Conservation (phyloP, 352 stramenopile genomes). For the Pythium phragmitis region DNA sequence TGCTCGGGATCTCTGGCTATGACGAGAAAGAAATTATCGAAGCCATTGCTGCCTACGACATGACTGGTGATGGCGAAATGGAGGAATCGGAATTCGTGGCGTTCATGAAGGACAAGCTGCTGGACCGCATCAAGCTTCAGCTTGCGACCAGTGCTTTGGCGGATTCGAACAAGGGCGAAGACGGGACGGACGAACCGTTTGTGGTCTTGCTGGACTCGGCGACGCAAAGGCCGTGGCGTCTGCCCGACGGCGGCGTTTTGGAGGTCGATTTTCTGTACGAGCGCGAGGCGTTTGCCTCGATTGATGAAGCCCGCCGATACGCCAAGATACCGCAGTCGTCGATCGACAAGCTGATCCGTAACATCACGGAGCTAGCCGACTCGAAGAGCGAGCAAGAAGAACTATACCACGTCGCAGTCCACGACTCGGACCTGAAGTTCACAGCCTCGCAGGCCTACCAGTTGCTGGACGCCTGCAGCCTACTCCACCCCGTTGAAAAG, state of each 20-base stretch:
- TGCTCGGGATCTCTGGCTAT: slow-evolving; percentile 60
- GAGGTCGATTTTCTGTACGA: slow-evolving; percentile 84
- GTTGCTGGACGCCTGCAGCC: slow-evolving; percentile 75
- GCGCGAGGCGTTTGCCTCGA: slow-evolving; percentile 60
- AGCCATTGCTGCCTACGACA: slow-evolving; percentile 69
- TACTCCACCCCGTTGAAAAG: slow-evolving; percentile 49
- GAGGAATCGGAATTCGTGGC: slow-evolving; percentile 82
- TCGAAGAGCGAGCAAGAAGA: slow-evolving; percentile 73
- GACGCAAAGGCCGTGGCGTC: slow-evolving; percentile 62
- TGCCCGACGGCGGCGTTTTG: slow-evolving; percentile 58
- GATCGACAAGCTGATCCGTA: slow-evolving; percentile 71
- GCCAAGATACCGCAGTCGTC: slow-evolving; percentile 65
- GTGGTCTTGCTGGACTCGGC: slow-evolving; percentile 45
- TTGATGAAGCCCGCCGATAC: slow-evolving; percentile 49
- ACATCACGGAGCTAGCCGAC: slow-evolving; percentile 50
- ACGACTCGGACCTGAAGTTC: slow-evolving; percentile 80
- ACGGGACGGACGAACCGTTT: neutral
- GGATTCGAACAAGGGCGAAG: neutral
- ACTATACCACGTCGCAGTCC: slow-evolving; percentile 71
- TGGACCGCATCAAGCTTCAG: slow-evolving; percentile 60
- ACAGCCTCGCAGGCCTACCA: slow-evolving; percentile 76
- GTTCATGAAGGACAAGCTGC: slow-evolving; percentile 69
- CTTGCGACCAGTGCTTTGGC: slow-evolving; percentile 8
- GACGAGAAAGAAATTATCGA: slow-evolving; percentile 61
- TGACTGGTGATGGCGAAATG: slow-evolving; percentile 76